A percentile compares a stretch with the other conserved stretches of the same genome.
Conservation (phyloP, 768 basidiomycete species). For the Hypsizygus marmoreus region DNA sequence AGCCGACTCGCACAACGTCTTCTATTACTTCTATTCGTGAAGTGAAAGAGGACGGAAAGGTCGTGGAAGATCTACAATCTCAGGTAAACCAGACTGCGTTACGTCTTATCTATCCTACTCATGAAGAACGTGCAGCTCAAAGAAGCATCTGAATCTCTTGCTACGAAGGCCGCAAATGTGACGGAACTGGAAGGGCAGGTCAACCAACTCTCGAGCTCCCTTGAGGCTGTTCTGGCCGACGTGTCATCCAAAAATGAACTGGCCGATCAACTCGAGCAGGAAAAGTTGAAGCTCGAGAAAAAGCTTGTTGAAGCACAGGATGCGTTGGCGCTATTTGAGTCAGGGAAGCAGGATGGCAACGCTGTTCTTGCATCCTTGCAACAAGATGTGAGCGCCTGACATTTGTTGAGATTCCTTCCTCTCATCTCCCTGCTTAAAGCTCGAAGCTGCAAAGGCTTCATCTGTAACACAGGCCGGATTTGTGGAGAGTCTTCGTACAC, state of each 20-base stretch:
- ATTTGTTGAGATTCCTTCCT: constrained; percentile 2
- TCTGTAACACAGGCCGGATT: constrained; percentile 43
- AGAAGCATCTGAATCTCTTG: constrained; percentile 54
- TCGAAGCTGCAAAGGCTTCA: constrained; percentile 48
- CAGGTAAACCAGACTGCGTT: constrained; percentile 46
- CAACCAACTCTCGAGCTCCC: constrained; percentile 47
- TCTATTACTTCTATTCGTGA: constrained; percentile 80
- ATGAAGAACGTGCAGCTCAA: constrained; percentile 48
- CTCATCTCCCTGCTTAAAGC: constrained; percentile 37
- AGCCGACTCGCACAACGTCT: constrained; percentile 46
- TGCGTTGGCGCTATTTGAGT: constrained; percentile 38
- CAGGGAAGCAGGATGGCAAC: constrained; percentile 31
- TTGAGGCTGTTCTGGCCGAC: constrained; percentile 49
- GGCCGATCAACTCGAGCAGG: constrained; percentile 49
- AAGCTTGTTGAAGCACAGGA: constrained; percentile 47
- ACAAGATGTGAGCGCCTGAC: constrained; percentile 48
- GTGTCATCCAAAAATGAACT: constrained; percentile 45
- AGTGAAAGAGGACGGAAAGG: constrained; percentile 62
- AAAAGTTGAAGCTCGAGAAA: constrained; percentile 49
- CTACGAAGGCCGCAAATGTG: constrained; percentile 51
- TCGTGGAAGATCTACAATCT: constrained; percentile 55
- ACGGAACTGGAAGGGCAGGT: constrained; percentile 56
- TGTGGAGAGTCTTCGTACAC: constrained; percentile 49
- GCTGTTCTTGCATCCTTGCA: constrained; percentile 42
- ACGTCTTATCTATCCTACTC: constrained; percentile 1